Conservation (phyloP, 164 flowering plant genomes). For the Umbellularia californica region DNA sequence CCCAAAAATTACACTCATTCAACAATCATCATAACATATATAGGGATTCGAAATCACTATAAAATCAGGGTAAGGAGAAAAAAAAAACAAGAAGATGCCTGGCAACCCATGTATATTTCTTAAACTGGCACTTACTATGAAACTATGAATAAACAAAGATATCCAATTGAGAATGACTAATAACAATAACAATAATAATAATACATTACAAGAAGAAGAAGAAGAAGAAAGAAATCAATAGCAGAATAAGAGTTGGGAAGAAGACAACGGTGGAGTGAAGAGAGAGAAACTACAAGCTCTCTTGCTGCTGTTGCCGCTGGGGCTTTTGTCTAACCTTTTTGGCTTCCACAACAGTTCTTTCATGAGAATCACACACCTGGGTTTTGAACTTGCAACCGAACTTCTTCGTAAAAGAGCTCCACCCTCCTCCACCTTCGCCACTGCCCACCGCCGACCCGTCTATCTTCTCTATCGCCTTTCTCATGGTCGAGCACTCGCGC, state of each 20-base stretch:
- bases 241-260: neutral
- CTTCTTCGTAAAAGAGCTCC: constrained; percentile 42
- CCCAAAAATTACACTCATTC: too few relatives aligned
- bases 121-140: neutral
- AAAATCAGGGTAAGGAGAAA: too few relatives aligned
- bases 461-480: constrained; percentile 68
- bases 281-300: neutral
- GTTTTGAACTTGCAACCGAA: constrained; percentile 94
- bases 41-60: too few relatives aligned
- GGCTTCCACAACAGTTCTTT: constrained; percentile 52
- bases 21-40: too few relatives aligned
- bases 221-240: too few relatives aligned
- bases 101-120: neutral
- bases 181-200: too few relatives aligned
- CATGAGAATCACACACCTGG: constrained; percentile 94
- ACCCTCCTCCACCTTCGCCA: constrained; percentile 28
- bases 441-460: constrained; percentile 29
- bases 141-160: too few relatives aligned
- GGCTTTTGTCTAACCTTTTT: constrained; percentile 21
- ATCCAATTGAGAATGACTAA: neutral
- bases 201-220: neutral
- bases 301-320: neutral
- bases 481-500: constrained; percentile 83
- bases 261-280: neutral
- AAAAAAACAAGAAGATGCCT: too few relatives aligned